These are phyloP conservation scores for Pyrus hybrid DNA, from an alignment of 331 rosid genomes.

Conservation along the genomic window DNA sequence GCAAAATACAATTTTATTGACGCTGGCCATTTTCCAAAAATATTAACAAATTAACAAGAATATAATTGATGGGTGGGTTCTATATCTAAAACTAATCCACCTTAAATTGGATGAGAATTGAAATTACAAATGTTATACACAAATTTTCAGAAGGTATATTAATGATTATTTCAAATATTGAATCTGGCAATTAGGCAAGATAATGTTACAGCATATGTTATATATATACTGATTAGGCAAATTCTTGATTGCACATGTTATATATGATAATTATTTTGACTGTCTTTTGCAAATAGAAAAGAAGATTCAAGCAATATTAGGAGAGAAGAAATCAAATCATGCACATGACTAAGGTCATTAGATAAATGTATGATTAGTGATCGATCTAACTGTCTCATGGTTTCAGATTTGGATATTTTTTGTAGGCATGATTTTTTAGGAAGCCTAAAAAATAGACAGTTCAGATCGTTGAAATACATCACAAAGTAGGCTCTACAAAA, in stretches of 20 bases:
- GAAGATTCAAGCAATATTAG: background rate
- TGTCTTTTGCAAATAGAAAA: background rate
- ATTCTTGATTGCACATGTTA: background rate
- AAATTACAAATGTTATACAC: background rate
- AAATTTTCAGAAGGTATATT: background rate
- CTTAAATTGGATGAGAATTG: background rate
- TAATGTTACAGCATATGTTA: background rate
- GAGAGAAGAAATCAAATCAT: background rate
- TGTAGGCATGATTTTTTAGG: too few species aligned
- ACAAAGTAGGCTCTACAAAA: too few species aligned
- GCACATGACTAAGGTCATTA: background rate
- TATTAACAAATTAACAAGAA: background rate
- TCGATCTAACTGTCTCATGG: too few species aligned
- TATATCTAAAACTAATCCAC: background rate
- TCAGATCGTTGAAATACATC: fast-evolving
- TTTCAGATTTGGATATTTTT: too few species aligned
- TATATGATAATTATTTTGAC: background rate
- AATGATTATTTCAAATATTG: background rate
- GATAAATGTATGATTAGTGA: background rate
- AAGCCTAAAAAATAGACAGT: too few species aligned
- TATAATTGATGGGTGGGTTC: background rate
- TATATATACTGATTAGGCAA: background rate
- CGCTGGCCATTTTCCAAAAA: background rate
- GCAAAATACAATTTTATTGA: background rate
- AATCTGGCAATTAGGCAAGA: background rate